Base-by-base conservation (phyloP, 2,329 filamentous ascomycete genomes). In the Aspergillus pseudoviridinutans region DNA sequence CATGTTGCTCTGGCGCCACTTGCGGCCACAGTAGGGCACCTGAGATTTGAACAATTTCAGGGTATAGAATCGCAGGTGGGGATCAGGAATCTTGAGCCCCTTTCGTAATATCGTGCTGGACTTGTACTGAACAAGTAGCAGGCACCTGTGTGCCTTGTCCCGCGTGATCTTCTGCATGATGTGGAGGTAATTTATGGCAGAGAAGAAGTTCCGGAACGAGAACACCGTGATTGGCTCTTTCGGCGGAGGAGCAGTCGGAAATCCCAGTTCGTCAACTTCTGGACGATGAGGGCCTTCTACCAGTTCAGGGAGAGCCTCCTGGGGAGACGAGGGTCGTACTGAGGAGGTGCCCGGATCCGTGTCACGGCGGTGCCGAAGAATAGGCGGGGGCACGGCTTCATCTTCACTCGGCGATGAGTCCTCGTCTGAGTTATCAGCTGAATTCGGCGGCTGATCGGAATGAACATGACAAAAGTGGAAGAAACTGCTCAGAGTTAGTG, bases 1-100 rank as follows among this genome's bases (percentile, higher is more conserved):
- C 94, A 99, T 99, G 75, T 99, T 97, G 66, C 87, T 87, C 78
- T 97, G 94, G 14, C 94, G 87, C 94, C 94, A 99, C 78, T 99
- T 99, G 47, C 94, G 88, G 24, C 94, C 93, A 74, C 93, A 97
- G 79, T 96, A 99, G 1, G 94, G 94, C 4, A 99, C 94, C 75
- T 99, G 94, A 59, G 92, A 94, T 76, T 99, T 99, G 86, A 97
- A 97, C 0, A 99, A 83, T 76, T 99, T 99, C 65, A 99, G 84
- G 0, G 94, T 96, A 78, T 97, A 97, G 47, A 96, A 86, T 5
- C 94, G 87, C 44, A 99, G 82, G 68, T 91, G 84, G 1, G 87
- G 88, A 68, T 99, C 91, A 0, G 93, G 93, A 24, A 97, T 89
- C 65, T 94, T 93, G 17, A 99, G 85, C 5, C 90, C 88, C 74